These are phyloP conservation scores for Trametes pubescens DNA, from an alignment of 1,284 basidiomycete genomes.

Conservation along the genomic window DNA sequence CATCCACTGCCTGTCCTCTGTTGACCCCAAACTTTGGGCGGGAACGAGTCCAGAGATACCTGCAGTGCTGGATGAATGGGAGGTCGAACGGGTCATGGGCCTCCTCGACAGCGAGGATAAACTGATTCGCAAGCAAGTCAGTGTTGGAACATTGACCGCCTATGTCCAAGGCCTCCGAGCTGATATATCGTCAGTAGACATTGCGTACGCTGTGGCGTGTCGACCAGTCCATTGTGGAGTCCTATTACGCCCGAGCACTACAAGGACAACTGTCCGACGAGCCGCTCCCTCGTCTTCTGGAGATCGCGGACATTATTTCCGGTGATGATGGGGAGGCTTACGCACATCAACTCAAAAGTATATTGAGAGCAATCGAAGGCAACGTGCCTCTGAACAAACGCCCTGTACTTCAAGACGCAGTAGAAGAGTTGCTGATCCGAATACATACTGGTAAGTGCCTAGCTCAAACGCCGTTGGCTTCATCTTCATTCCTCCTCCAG, in stretches of 20 bases:
- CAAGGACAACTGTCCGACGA: conserved; percentile 50
- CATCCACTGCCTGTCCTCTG: conserved; percentile 63
- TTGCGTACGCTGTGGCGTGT: conserved; percentile 61
- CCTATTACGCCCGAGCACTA: conserved; percentile 59
- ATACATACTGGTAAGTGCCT: conserved; percentile 56
- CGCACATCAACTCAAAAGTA: conserved; percentile 56
- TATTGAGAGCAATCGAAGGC: conserved; percentile 55
- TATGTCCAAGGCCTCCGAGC: conserved; percentile 12
- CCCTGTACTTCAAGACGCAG: conserved; percentile 59
- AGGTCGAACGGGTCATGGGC: conserved; percentile 74
- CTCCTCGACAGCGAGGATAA: conserved; percentile 66
- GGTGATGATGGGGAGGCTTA: conserved; percentile 65
- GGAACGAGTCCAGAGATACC: conserved; percentile 59
- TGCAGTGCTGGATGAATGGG: conserved; percentile 66
- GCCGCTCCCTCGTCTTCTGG: conserved; percentile 57
- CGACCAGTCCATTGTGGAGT: conserved; percentile 62
- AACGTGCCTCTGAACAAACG: conserved; percentile 41
- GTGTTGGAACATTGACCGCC: background rate
- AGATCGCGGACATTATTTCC: conserved; percentile 59
- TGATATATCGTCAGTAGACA: conserved; percentile 52
- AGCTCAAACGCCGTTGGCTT: background rate
- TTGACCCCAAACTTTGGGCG: conserved; percentile 71
- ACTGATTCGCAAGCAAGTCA: conserved; percentile 65
- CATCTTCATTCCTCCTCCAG: conserved; percentile 41
- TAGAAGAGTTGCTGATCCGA: conserved; percentile 60